Percentiles rank a stretch among this genome's conserved stretches.
These are phyloP conservation scores for Hanseniaspora occidentalis DNA, from an alignment of 805 yeast genomes.

Conservation along the genomic window DNA sequence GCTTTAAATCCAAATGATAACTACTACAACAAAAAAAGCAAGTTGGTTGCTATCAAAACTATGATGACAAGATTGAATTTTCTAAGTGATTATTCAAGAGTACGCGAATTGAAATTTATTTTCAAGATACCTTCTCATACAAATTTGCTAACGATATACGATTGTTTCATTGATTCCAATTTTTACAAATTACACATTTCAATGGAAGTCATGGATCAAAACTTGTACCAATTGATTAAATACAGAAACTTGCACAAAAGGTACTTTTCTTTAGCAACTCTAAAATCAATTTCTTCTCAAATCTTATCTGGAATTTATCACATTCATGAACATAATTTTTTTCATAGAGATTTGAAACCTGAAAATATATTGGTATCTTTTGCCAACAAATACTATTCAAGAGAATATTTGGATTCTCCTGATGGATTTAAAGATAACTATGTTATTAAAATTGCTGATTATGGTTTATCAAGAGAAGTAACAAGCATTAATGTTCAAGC, in stretches of 20 bases:
- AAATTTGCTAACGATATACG: constrained; percentile 61
- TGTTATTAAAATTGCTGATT: constrained; percentile 66
- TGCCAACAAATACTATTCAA: constrained; percentile 38
- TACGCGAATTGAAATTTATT: constrained; percentile 59
- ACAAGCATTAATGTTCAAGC: not conserved
- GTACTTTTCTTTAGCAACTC: constrained; percentile 42
- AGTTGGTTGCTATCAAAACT: constrained; percentile 68
- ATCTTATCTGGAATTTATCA: constrained; percentile 67
- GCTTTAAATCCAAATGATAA: constrained; percentile 17
- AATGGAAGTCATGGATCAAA: constrained; percentile 83
- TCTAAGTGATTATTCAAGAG: constrained; percentile 43
- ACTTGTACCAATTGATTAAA: constrained; percentile 64
- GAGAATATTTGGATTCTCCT: constrained; percentile 15
- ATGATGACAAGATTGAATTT: constrained; percentile 45
- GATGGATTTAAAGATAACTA: constrained; percentile 29
- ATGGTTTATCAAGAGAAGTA: constrained; percentile 62
- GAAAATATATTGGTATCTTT: constrained; percentile 74
- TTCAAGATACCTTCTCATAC: constrained; percentile 58
- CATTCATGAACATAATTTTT: constrained; percentile 49
- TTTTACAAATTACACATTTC: constrained; percentile 58
- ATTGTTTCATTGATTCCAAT: constrained; percentile 59
- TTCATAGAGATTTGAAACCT: constrained; percentile 88
- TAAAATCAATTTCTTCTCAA: constrained; percentile 60
- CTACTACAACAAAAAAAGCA: constrained; percentile 22
- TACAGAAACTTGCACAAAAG: constrained; percentile 33